Conservation (phyloP, 23 red algal genomes). For the Gracilariopsis chorda region DNA sequence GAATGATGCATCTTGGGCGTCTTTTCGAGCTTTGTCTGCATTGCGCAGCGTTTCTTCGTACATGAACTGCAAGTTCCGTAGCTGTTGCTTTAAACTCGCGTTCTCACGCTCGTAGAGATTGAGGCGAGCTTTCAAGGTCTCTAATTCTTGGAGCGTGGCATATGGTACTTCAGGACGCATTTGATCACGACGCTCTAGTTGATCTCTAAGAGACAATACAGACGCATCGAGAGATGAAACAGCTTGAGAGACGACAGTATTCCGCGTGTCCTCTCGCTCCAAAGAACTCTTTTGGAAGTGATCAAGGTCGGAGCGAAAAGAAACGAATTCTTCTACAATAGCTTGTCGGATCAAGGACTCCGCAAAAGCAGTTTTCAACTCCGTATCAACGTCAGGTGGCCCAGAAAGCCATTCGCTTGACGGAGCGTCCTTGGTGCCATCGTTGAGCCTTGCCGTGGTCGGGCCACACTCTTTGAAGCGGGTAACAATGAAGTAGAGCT, state of each 20-base stretch:
- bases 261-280: constrained; percentile 23
- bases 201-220: not conserved
- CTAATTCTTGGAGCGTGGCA: constrained; percentile 13
- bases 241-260: constrained; percentile 11
- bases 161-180: not conserved
- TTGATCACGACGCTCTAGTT: constrained; percentile 17
- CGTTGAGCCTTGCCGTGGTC: too few species aligned
- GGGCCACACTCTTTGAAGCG: not conserved
- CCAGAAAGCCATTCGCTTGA: not conserved
- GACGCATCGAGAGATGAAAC: not conserved
- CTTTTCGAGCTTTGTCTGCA: not conserved
- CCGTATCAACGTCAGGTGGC: not conserved
- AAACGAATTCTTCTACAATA: not conserved
- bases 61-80: not conserved
- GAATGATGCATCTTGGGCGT: not conserved
- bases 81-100: not conserved
- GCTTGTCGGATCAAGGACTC: not conserved
- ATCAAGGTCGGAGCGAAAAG: constrained; percentile 1
- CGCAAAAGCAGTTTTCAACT: not conserved
- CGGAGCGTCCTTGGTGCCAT: not conserved
- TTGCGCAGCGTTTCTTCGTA: constrained; percentile 13
- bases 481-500: constrained; percentile 16
- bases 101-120: constrained; percentile 36
- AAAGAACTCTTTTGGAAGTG: not conserved
- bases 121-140: not conserved